Evolutionary conservation across 768 basidiomycete genomes (phyloP).

Genomic region (Clavulina sp.): DNA sequence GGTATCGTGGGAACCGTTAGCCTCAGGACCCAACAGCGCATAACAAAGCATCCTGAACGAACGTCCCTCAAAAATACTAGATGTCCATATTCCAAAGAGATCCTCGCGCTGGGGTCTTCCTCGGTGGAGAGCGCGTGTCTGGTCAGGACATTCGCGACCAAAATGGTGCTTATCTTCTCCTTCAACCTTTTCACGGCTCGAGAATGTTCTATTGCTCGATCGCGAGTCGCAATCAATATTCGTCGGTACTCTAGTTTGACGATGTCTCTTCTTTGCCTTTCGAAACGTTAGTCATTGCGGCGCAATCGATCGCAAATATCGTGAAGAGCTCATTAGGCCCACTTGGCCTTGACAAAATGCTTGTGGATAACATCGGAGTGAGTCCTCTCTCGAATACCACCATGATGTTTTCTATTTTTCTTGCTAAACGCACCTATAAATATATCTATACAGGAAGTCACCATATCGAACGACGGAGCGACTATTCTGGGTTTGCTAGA

Average conservation of each 20-base stretch:
- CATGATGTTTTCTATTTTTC: too few species aligned
- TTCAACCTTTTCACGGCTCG: background rate
- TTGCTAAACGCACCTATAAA: too few species aligned
- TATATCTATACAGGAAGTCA: slow-evolving; percentile 77
- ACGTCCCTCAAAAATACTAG: too few species aligned
- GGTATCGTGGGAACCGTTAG: too few species aligned
- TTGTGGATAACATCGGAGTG: slow-evolving; percentile 94
- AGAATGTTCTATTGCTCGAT: slow-evolving; percentile 6
- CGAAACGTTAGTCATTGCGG: slow-evolving; percentile 59
- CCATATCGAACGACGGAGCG: slow-evolving; percentile 98
- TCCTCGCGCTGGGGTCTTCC: slow-evolving; percentile 77
- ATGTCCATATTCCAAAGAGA: slow-evolving; percentile 74
- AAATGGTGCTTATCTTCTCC: slow-evolving; percentile 43
- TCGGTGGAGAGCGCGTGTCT: slow-evolving; percentile 84
- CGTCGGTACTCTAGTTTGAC: too few species aligned
- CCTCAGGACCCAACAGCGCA: too few species aligned
- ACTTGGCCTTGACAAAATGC: slow-evolving; percentile 89
- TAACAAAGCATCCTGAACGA: too few species aligned
- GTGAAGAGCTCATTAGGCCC: slow-evolving; percentile 94
- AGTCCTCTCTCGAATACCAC: slow-evolving; percentile 18
- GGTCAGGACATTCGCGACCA: slow-evolving; percentile 95
- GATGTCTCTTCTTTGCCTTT: too few species aligned
- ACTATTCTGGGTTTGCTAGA: slow-evolving; percentile 91
- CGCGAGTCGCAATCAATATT: slow-evolving; percentile 12
- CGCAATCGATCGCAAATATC: slow-evolving; percentile 91